Conservation (phyloP, 2,329 filamentous ascomycete genomes). For the Periconia digitata region DNA sequence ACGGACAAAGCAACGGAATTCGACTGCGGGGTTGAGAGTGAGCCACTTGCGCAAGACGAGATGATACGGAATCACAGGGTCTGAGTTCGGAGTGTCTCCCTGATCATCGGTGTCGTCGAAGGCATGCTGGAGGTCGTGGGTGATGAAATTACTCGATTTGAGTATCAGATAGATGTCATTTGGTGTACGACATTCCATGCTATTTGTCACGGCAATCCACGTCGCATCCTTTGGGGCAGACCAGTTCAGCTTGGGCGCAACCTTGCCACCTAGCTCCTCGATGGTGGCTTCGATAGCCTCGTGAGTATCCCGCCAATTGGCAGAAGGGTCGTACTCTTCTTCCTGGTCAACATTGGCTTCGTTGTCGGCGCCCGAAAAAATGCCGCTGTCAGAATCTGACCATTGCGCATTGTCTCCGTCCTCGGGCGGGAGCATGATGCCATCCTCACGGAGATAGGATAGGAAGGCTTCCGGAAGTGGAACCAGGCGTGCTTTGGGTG, state of each 20-base stretch:
- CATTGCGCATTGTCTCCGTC: constrained; percentile 50
- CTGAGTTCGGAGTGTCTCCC: constrained; percentile 12
- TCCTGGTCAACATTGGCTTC: constrained; percentile 55
- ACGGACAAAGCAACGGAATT: constrained; percentile 95
- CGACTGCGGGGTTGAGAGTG: constrained; percentile 83
- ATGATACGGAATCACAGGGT: constrained; percentile 66
- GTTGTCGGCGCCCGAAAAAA: constrained; percentile 50
- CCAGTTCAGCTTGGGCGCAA: constrained; percentile 96
- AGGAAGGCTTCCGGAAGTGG: constrained; percentile 75
- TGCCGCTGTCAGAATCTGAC: constrained; percentile 56
- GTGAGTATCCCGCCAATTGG: constrained; percentile 70
- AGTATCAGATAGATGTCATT: constrained; percentile 93
- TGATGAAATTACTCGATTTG: constrained; percentile 93
- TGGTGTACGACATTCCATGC: constrained; percentile 82
- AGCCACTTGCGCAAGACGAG: constrained; percentile 88
- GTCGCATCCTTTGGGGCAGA: constrained; percentile 94
- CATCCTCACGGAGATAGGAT: constrained; percentile 85
- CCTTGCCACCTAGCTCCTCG: constrained; percentile 76
- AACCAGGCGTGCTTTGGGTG: constrained; percentile 84
- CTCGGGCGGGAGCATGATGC: constrained; percentile 82
- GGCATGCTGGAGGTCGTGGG: constrained; percentile 89
- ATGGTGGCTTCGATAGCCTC: constrained; percentile 76
- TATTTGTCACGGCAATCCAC: constrained; percentile 87
- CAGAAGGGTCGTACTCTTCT: constrained; percentile 64
- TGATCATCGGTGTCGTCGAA: constrained; percentile 70